phyloP scores from a whole-genome alignment of 2,329 filamentous ascomycete genomes.

The Scedosporium dehoogii region DNA sequence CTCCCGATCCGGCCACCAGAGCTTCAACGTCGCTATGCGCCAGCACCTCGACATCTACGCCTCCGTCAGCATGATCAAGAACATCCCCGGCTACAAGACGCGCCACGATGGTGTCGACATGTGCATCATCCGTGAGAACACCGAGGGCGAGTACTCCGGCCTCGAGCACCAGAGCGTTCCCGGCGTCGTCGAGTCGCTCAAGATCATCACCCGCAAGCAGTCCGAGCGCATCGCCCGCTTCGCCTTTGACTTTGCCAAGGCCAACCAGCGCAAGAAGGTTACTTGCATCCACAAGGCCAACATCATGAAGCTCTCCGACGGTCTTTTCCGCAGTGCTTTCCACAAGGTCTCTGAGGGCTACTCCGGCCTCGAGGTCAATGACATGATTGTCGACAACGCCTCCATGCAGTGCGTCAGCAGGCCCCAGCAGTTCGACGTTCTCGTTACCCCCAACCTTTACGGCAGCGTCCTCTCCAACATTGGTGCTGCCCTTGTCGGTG shows the following conservation, averaged over 20 bases:
- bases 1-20: conserved; percentile 93
- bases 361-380: conserved; percentile 89
- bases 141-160: conserved; percentile 98
- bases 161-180: conserved; percentile 96
- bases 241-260: conserved; percentile 92
- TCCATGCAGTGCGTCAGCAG: conserved; percentile 97
- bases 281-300: conserved; percentile 99
- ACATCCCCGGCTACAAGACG: conserved; percentile 96
- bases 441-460: conserved; percentile 99
- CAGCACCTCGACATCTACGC: conserved; percentile 99
- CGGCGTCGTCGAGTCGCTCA: conserved; percentile 96
- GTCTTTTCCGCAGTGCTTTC: conserved; percentile 97
- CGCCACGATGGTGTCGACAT: conserved; percentile 96
- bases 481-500: conserved; percentile 90
- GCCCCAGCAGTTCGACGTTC: conserved; percentile 97
- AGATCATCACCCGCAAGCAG: conserved; percentile 99
- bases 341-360: conserved; percentile 89
- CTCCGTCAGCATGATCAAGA: conserved; percentile 96
- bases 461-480: conserved; percentile 99
- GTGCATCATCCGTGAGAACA: conserved; percentile 99
- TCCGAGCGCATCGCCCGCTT: conserved; percentile 99
- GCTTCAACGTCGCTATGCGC: conserved; percentile 98
- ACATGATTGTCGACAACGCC: conserved; percentile 99
- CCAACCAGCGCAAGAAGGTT: conserved; percentile 98
- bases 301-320: conserved; percentile 99